These are phyloP conservation scores for Penicillium chermesinum DNA, from an alignment of 495 filamentous ascomycete species.

Conservation along the genomic window DNA sequence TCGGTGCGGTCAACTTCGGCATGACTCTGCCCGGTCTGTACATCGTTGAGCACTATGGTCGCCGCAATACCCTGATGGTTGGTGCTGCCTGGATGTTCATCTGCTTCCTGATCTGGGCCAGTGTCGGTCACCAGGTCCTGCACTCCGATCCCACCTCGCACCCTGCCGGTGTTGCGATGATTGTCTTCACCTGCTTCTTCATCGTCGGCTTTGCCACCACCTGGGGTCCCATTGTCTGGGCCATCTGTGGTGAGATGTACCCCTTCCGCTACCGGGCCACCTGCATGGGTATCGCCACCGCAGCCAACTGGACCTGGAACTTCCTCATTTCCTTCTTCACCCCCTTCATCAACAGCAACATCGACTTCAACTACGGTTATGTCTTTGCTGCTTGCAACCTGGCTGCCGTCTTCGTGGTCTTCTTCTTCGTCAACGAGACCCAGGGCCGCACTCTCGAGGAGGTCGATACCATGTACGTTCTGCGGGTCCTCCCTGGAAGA, in stretches of 20 bases:
- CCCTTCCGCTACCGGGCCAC: slow-evolving; percentile 70
- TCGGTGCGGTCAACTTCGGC: slow-evolving; percentile 67
- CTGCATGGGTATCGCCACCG: slow-evolving; percentile 71
- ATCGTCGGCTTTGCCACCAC: slow-evolving; percentile 56
- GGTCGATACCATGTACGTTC: slow-evolving; percentile 80
- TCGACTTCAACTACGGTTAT: slow-evolving; percentile 73
- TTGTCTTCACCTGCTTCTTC: slow-evolving; percentile 73
- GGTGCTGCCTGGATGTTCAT: slow-evolving; percentile 64
- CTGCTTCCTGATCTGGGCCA: slow-evolving; percentile 73
- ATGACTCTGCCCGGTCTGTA: slow-evolving; percentile 71
- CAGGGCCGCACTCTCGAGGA: slow-evolving; percentile 67
- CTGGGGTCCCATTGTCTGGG: slow-evolving; percentile 84
- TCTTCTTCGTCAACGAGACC: slow-evolving; percentile 74
- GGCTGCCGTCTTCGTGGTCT: slow-evolving; percentile 59
- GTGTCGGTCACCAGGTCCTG: slow-evolving; percentile 57
- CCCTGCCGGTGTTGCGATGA: slow-evolving; percentile 67
- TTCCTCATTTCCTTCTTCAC: slow-evolving; percentile 85
- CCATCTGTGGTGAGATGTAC: slow-evolving; percentile 75
- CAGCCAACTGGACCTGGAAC: slow-evolving; percentile 87
- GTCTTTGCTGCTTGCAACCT: slow-evolving; percentile 71
- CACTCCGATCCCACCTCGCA: slow-evolving; percentile 46
- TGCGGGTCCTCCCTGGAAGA: slow-evolving; percentile 64
- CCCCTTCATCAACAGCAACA: slow-evolving; percentile 63
- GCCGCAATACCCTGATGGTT: slow-evolving; percentile 59
- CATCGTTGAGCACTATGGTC: slow-evolving; percentile 65